Evolutionary conservation across 768 basidiomycete species (phyloP).

Genomic region (Tulasnella sp.): DNA sequence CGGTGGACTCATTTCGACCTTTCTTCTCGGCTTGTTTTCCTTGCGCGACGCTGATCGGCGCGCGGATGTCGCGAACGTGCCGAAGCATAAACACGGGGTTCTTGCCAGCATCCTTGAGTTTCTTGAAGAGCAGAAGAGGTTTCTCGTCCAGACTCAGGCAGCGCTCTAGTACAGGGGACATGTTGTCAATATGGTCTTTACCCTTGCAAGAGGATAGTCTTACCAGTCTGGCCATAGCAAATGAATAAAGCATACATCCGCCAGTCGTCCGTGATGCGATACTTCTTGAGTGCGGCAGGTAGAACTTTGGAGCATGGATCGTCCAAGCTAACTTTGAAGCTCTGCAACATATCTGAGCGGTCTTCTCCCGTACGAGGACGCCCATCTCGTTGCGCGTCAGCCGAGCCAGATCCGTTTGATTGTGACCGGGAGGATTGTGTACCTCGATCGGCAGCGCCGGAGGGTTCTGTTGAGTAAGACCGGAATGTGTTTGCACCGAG

Average conservation of each 20-base stretch:
- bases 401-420: not conserved
- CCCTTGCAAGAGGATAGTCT: conserved; percentile 43
- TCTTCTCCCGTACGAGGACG: conserved; percentile 12
- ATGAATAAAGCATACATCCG: conserved; percentile 99
- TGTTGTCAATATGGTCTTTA: conserved; percentile 47
- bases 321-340: conserved; percentile 95
- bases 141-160: conserved; percentile 98
- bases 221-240: conserved; percentile 73
- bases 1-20: not conserved
- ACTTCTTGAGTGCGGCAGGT: conserved; percentile 96
- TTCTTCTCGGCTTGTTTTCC: conserved; percentile 85
- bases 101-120: conserved; percentile 93
- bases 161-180: conserved; percentile 69
- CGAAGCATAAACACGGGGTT: conserved; percentile 99
- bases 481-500: not conserved
- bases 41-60: conserved; percentile 93
- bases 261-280: conserved; percentile 98
- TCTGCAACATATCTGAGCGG: conserved; percentile 51
- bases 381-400: conserved; percentile 3
- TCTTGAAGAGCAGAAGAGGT: conserved; percentile 93
- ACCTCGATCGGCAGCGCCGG: conserved; percentile 4
- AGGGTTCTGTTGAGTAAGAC: conserved; percentile 9
- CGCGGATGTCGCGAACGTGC: conserved; percentile 93
- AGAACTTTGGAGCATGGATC: conserved; percentile 99
- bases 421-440: not conserved